Percentiles rank a stretch among this genome's conserved stretches.
Evolutionary conservation across 768 basidiomycete species (phyloP).

Genomic region (Termitomyces heimii): DNA sequence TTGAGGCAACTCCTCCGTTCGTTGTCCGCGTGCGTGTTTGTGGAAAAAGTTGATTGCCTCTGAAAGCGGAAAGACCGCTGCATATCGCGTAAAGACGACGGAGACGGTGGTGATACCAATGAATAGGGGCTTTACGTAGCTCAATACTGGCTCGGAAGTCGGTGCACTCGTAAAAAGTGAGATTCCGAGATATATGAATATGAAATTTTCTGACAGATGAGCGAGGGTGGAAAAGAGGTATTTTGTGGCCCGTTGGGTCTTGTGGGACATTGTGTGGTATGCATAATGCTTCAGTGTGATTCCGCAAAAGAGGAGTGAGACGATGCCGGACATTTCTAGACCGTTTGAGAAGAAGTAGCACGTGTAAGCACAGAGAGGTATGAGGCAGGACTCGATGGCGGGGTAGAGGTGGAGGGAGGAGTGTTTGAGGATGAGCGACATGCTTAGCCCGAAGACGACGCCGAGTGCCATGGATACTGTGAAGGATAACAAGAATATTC

Average conservation of each 20-base stretch:
- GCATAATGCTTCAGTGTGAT: constrained; percentile 99
- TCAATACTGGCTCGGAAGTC: constrained; percentile 67
- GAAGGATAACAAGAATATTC: constrained; percentile 95
- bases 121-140: constrained; percentile 93
- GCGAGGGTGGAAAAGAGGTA: constrained; percentile 95
- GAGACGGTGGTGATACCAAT: constrained; percentile 88
- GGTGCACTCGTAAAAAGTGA: constrained; percentile 92
- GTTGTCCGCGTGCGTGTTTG: constrained; percentile 75
- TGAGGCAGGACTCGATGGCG: constrained; percentile 95
- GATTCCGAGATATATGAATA: constrained; percentile 98
- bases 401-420: constrained; percentile 82
- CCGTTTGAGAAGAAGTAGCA: constrained; percentile 99
- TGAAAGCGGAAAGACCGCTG: constrained; percentile 92
- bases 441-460: constrained; percentile 83
- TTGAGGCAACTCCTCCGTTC: constrained; percentile 89
- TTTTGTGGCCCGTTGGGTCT: constrained; percentile 90
- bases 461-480: constrained; percentile 93
- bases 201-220: constrained; percentile 96
- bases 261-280: constrained; percentile 98
- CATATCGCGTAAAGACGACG: constrained; percentile 92
- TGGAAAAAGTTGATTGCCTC: constrained; percentile 94
- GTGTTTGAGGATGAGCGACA: constrained; percentile 92
- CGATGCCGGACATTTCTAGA: constrained; percentile 90
- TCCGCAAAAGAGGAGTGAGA: constrained; percentile 96
- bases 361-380: constrained; percentile 91